Percentiles rank a stretch among this genome's conserved stretches.
phyloP scores from a whole-genome alignment of 768 basidiomycete genomes.

The Rhizopogon vesiculosus region DNA sequence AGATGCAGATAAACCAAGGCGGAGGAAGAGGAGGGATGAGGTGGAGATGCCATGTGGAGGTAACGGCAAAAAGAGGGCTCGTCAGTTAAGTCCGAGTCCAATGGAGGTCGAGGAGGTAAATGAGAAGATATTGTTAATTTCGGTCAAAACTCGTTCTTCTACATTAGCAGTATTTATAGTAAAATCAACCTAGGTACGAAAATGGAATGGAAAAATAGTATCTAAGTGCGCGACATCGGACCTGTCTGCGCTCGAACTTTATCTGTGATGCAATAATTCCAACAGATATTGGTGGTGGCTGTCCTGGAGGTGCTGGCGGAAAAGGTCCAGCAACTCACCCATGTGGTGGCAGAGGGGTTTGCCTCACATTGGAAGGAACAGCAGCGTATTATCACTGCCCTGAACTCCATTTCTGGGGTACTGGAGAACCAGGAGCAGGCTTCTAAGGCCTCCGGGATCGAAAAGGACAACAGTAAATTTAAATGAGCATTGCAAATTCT shows the following conservation, averaged over 20 bases:
- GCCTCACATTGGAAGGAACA: not conserved
- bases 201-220: too few relatives aligned
- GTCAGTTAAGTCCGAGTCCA: not conserved
- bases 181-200: too few relatives aligned
- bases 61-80: not conserved
- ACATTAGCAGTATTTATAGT: too few relatives aligned
- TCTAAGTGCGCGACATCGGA: too few relatives aligned
- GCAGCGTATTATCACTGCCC: not conserved
- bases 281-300: too few relatives aligned
- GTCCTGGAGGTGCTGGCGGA: not conserved
- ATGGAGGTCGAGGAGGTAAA: not conserved
- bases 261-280: too few relatives aligned
- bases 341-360: not conserved
- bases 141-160: too few relatives aligned
- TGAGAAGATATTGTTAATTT: too few relatives aligned
- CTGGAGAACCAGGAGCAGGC: not conserved
- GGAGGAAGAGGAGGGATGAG: not conserved
- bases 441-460: not conserved
- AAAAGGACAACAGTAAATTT: not conserved
- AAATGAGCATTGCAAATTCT: too few relatives aligned
- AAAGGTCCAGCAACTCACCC: not conserved
- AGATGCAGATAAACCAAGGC: not conserved
- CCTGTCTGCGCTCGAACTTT: too few relatives aligned
- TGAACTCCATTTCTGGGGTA: not conserved
- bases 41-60: not conserved